Evolutionary conservation across 2,329 filamentous ascomycete species (phyloP), one percentile per base, ranked within the genome.

Genomic region (Polychaeton citri): DNA sequence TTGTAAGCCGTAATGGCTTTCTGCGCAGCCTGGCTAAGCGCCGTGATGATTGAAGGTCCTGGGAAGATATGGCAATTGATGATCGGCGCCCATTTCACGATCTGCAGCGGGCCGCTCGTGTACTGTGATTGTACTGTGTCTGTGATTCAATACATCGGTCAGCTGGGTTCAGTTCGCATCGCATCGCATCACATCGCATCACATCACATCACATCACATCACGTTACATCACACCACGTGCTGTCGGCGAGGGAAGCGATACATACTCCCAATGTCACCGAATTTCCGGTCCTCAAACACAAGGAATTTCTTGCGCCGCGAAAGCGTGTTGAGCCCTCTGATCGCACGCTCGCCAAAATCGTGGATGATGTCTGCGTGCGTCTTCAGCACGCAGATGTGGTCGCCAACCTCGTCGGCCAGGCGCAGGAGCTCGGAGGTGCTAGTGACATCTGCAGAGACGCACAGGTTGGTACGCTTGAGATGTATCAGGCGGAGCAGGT

Each of bases 301-400:
- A 10, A 71, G 40, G 44, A 72, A 72, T 34, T 58, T 58, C 47
- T 69, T 69, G 36, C 65, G 56, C 45, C 54, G 52, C 2, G 65
- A 60, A 30, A 71, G 59, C 24, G 68, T 66, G 33, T 61, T 54
- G 43, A 72, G 49, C 1, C 61, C 59, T 38, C 60, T 48, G 13
- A 68, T 67, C 2, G 71, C 74, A 38, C 69, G 62, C 40, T 71
- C 66, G 10, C 64, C 66, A 63, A 72, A 77, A 53, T 77, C 73
- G 42, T 68, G 64, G 45, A 77, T 68, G 35, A 73, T 73, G 54
- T 77, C 73, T 37, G 70, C 72, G 48, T 76, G 71, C 4, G 74
- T 71, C 54, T 76, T 73, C 37, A 77, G 60, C 19, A 76, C 54
- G 44, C 70, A 73, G 38, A 77, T 76, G 41, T 69, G 65, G 44